Conservation (phyloP, 371 early-diverging fungal genomes). For the Parasitella parasitica region DNA sequence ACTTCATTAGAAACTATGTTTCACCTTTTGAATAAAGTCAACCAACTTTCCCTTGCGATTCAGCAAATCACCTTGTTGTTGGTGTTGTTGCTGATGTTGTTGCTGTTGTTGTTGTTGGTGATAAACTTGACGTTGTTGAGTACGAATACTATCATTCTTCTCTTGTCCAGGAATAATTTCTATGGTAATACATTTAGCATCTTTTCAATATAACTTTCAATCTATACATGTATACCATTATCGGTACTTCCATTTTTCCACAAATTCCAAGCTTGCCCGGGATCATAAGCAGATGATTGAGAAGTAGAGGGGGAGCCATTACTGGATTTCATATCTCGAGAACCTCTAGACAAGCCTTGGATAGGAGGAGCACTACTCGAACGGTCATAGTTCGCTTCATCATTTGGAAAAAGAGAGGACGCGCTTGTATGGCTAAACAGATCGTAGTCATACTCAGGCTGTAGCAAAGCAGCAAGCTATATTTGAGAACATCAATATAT, state of each 20-base stretch:
- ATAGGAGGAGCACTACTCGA: slow-evolving; percentile 10
- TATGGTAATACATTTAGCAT: not conserved
- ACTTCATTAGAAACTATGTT: not conserved
- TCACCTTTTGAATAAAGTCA: slow-evolving; percentile 14
- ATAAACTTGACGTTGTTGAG: not conserved
- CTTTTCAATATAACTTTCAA: not conserved
- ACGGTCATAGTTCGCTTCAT: not conserved
- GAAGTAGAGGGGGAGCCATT: not conserved
- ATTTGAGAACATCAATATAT: not conserved
- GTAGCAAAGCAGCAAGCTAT: slow-evolving; percentile 10
- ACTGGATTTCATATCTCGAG: slow-evolving; percentile 9
- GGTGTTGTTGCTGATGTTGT: slow-evolving; percentile 8
- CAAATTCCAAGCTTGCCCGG: slow-evolving; percentile 15
- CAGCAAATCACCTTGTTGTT: slow-evolving; percentile 15
- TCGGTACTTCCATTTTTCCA: slow-evolving; percentile 11
- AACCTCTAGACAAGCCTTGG: slow-evolving; percentile 7
- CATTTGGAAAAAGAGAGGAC: slow-evolving; percentile 12
- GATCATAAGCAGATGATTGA: slow-evolving; percentile 5
- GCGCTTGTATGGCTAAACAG: slow-evolving; percentile 14
- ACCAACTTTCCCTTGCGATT: slow-evolving; percentile 19
- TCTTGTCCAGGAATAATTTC: slow-evolving; percentile 8
- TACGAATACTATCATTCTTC: not conserved
- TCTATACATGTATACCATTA: not conserved
- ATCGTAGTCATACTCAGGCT: slow-evolving; percentile 14
- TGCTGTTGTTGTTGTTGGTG: not conserved